These are phyloP conservation scores for Arabidopsis suecica DNA, from an alignment of 345 rosid species.

Conservation along the genomic window DNA sequence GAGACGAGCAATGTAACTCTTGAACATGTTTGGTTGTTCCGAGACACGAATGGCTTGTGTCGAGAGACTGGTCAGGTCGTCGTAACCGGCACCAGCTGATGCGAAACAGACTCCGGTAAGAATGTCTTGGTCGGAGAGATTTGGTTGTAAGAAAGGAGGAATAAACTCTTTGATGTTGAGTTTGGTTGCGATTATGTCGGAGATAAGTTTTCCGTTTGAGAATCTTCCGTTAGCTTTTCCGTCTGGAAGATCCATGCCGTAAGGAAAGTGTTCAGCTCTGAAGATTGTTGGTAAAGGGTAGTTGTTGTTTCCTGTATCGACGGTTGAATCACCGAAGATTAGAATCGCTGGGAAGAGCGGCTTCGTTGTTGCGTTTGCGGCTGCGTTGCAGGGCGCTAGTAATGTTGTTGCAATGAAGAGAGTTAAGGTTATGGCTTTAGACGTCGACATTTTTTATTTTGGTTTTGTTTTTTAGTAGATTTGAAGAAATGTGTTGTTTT, in stretches of 20 bases:
- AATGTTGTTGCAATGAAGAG: constrained; percentile 32
- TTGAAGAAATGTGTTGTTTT: constrained; percentile 6
- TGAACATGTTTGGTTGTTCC: constrained; percentile 53
- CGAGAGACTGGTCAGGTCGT: constrained; percentile 18
- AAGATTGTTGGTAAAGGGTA: constrained; percentile 28
- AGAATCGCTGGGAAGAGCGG: constrained; percentile 44
- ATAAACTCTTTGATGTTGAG: constrained; percentile 39
- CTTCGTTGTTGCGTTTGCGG: constrained; percentile 8
- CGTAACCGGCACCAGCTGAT: constrained; percentile 42
- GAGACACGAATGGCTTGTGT: constrained; percentile 47
- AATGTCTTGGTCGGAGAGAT: constrained; percentile 37
- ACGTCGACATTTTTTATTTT: neutral
- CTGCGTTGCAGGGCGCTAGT: constrained; percentile 26
- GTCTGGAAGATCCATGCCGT: constrained; percentile 40
- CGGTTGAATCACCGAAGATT: constrained; percentile 45
- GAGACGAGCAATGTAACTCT: constrained; percentile 40
- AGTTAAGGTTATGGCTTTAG: constrained; percentile 19
- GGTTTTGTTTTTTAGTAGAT: neutral
- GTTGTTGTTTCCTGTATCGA: constrained; percentile 46
- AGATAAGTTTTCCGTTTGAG: constrained; percentile 40
- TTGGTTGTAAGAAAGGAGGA: constrained; percentile 44
- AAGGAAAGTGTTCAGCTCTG: constrained; percentile 38
- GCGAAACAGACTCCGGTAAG: constrained; percentile 43
- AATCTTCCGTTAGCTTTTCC: constrained; percentile 36
- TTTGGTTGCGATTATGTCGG: constrained; percentile 39